phyloP scores from a whole-genome alignment of 2,329 filamentous ascomycete species.

The Colletotrichum gigasporum region DNA sequence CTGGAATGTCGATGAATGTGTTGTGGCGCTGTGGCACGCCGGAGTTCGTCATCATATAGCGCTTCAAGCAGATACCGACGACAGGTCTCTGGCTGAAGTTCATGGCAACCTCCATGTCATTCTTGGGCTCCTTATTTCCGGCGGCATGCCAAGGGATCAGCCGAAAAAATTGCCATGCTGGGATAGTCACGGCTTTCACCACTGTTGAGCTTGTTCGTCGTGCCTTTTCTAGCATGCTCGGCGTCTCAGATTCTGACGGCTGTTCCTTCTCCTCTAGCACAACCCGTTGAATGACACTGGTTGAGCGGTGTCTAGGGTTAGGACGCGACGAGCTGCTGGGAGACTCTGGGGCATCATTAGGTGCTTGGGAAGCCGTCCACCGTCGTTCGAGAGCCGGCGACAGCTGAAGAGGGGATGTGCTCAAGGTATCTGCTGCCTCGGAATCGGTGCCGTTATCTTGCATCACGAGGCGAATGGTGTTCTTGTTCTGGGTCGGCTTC shows the following conservation, averaged over 20 bases:
- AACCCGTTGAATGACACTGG: constrained; percentile 70
- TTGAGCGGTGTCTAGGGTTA: constrained; percentile 56
- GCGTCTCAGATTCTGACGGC: constrained; percentile 51
- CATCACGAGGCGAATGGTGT: constrained; percentile 46
- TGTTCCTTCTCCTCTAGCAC: constrained; percentile 61
- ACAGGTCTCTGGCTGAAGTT: constrained; percentile 89
- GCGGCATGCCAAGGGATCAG: constrained; percentile 91
- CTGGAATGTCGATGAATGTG: constrained; percentile 90
- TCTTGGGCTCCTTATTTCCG: constrained; percentile 60
- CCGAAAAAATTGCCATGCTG: constrained; percentile 97
- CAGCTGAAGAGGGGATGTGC: constrained; percentile 43
- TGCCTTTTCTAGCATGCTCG: constrained; percentile 52
- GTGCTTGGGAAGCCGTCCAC: constrained; percentile 10
- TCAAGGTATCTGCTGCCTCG: constrained; percentile 43
- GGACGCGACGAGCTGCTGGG: constrained; percentile 44
- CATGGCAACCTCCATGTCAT: constrained; percentile 84
- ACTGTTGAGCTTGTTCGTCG: constrained; percentile 58
- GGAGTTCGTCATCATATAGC: constrained; percentile 79
- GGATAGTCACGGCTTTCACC: constrained; percentile 89
- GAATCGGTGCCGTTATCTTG: constrained; percentile 38
- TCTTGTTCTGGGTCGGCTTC: constrained; percentile 38
- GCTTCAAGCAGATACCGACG: constrained; percentile 90
- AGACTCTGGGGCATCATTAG: constrained; percentile 25
- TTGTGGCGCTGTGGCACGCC: constrained; percentile 77
- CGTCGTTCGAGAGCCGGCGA: constrained; percentile 36